These are phyloP conservation scores for Coemansia sp. DNA, from an alignment of 192 early-diverging fungal genomes.

Conservation along the genomic window DNA sequence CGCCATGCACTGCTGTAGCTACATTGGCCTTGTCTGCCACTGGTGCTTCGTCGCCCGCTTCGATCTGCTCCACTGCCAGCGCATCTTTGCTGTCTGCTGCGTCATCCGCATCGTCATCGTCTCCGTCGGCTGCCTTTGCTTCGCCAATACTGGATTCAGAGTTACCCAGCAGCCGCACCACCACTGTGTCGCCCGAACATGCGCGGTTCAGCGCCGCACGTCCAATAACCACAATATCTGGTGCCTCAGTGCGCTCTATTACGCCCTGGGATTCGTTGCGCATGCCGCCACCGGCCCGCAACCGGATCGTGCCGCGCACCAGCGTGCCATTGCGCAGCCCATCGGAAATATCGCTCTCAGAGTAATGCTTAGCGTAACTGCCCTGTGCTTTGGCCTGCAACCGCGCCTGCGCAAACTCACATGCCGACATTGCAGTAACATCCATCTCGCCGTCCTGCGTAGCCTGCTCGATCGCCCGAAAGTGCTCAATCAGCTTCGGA, in stretches of 20 bases:
- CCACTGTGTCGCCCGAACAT: constrained; percentile 64
- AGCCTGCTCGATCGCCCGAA: constrained; percentile 55
- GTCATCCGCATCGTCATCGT: not conserved
- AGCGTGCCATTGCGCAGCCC: constrained; percentile 44
- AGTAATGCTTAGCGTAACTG: constrained; percentile 19
- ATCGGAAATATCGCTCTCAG: constrained; percentile 26
- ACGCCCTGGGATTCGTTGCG: constrained; percentile 25
- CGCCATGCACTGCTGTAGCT: constrained; percentile 16
- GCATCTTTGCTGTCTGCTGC: constrained; percentile 10
- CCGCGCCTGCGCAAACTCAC: constrained; percentile 35
- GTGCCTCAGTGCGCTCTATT: constrained; percentile 44
- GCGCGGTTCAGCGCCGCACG: constrained; percentile 54
- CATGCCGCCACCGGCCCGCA: constrained; percentile 11
- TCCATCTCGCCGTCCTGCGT: constrained; percentile 57
- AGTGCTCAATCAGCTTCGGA: constrained; percentile 52
- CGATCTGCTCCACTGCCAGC: constrained; percentile 21
- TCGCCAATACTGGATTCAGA: not conserved
- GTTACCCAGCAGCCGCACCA: constrained; percentile 56
- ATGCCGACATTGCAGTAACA: constrained; percentile 30
- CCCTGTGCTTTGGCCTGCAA: constrained; percentile 23
- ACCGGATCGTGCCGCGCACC: constrained; percentile 39
- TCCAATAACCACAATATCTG: constrained; percentile 63
- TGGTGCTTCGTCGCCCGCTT: constrained; percentile 26
- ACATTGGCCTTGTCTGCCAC: not conserved
- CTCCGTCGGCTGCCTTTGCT: not conserved